phyloP scores from a whole-genome alignment of 2,329 filamentous ascomycete genomes.

The Nothophoma quercina region DNA sequence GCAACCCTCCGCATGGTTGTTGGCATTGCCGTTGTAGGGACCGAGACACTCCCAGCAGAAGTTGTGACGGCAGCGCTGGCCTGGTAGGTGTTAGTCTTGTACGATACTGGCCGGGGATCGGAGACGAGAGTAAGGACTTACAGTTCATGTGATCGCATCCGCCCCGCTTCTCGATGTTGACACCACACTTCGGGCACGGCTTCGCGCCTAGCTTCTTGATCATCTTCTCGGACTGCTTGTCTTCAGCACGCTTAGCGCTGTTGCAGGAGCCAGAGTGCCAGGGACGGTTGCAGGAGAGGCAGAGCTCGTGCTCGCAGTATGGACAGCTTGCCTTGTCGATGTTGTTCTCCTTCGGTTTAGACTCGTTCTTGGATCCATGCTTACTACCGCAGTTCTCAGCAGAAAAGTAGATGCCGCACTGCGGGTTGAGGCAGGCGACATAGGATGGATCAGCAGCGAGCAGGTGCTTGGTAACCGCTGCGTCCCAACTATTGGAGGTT shows the following conservation, averaged over 20 bases:
- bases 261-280: slow-evolving; percentile 29
- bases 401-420: slow-evolving; percentile 35
- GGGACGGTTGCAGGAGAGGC: slow-evolving; percentile 30
- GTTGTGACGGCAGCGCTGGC: slow-evolving; percentile 25
- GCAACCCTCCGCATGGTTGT: slow-evolving; percentile 19
- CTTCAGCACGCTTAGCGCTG: slow-evolving; percentile 24
- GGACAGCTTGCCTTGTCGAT: slow-evolving; percentile 31
- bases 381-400: slow-evolving; percentile 25
- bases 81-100: background rate
- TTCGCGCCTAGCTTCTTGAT: slow-evolving; percentile 37
- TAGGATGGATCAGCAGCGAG: slow-evolving; percentile 21
- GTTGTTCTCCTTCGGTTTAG: background rate
- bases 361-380: background rate
- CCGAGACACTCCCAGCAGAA: slow-evolving; percentile 36
- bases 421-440: slow-evolving; percentile 28
- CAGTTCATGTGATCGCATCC: slow-evolving; percentile 40
- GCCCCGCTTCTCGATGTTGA: slow-evolving; percentile 36
- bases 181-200: slow-evolving; percentile 34
- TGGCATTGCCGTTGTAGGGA: background rate
- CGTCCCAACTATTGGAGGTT: slow-evolving; percentile 29
- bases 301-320: slow-evolving; percentile 30
- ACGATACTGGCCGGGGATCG: background rate
- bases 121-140: slow-evolving; percentile 11
- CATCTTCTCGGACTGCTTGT: slow-evolving; percentile 19
- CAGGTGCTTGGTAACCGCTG: slow-evolving; percentile 24